These are phyloP conservation scores for Diutina catenulata DNA, from an alignment of 1,139 yeast species.

Conservation along the genomic window DNA sequence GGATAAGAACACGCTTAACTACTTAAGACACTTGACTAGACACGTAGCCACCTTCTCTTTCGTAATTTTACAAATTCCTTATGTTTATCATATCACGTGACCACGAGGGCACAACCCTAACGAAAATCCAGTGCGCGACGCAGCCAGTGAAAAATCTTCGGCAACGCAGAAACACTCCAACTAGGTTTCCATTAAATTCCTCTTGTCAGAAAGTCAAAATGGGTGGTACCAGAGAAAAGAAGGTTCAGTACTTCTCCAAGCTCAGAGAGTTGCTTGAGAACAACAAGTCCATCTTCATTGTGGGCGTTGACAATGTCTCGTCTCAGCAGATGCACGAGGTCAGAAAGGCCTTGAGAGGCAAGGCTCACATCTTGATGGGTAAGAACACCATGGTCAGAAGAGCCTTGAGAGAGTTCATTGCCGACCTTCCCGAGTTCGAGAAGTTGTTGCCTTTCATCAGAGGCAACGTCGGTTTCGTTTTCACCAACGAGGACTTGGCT, in stretches of 20 bases:
- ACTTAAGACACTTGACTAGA: no score
- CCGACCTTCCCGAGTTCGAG: constrained; percentile 94
- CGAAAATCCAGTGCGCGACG: background rate
- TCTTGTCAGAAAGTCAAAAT: constrained; percentile 92
- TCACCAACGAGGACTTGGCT: constrained; percentile 95
- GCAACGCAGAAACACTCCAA: constrained; percentile 6
- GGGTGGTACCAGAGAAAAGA: constrained; percentile 99
- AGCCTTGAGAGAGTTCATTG: constrained; percentile 92
- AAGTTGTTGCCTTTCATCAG: constrained; percentile 86
- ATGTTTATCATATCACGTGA: background rate
- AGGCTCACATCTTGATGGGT: constrained; percentile 96
- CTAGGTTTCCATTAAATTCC: constrained; percentile 74
- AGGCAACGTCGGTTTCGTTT: constrained; percentile 99
- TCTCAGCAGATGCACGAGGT: constrained; percentile 99
- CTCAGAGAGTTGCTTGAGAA: constrained; percentile 92
- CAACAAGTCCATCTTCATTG: constrained; percentile 96
- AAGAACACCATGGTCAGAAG: constrained; percentile 99
- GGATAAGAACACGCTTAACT: background rate
- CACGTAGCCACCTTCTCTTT: no score
- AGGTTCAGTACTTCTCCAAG: constrained; percentile 88
- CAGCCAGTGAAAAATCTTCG: background rate
- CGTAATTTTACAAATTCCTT: background rate
- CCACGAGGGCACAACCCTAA: background rate
- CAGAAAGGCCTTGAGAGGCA: constrained; percentile 93
- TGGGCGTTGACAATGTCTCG: constrained; percentile 99